Evolutionary conservation across 768 basidiomycete species (phyloP).

Genomic region (Amanita rimosa): DNA sequence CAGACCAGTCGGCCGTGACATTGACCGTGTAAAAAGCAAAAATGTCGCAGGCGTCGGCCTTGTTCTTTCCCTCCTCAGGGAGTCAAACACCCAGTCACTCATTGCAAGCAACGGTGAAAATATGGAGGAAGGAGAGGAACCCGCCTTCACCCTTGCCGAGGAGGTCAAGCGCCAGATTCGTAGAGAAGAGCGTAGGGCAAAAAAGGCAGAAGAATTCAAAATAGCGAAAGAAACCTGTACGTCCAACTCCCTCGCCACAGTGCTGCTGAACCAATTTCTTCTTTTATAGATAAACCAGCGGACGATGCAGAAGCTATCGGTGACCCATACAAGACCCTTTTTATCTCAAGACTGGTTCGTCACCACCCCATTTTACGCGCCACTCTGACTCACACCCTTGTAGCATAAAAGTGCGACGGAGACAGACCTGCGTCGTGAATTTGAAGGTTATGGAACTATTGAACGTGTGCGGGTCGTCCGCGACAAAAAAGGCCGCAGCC

Average conservation of each 20-base stretch:
- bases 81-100: slow-evolving; percentile 62
- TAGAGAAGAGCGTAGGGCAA: slow-evolving; percentile 70
- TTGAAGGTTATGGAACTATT: slow-evolving; percentile 90
- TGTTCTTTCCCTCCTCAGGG: slow-evolving; percentile 63
- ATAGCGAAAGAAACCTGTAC: slow-evolving; percentile 77
- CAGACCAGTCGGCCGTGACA: slow-evolving; percentile 77
- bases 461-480: slow-evolving; percentile 91
- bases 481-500: slow-evolving; percentile 78
- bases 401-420: slow-evolving; percentile 92
- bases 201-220: slow-evolving; percentile 65
- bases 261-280: slow-evolving; percentile 7
- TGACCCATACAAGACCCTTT: slow-evolving; percentile 97
- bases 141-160: slow-evolving; percentile 70
- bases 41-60: slow-evolving; percentile 66
- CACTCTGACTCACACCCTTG: slow-evolving; percentile 8
- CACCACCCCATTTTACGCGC: slow-evolving; percentile 10
- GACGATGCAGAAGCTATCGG: slow-evolving; percentile 88
- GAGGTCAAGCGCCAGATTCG: slow-evolving; percentile 71
- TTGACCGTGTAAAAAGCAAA: slow-evolving; percentile 61
- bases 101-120: slow-evolving; percentile 48
- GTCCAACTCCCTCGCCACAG: slow-evolving; percentile 18
- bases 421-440: slow-evolving; percentile 86
- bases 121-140: slow-evolving; percentile 83
- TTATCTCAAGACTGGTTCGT: slow-evolving; percentile 81
- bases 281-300: slow-evolving; percentile 70